Evolutionary conservation across 495 filamentous ascomycete species (phyloP).

Genomic region (Neurospora terricola): DNA sequence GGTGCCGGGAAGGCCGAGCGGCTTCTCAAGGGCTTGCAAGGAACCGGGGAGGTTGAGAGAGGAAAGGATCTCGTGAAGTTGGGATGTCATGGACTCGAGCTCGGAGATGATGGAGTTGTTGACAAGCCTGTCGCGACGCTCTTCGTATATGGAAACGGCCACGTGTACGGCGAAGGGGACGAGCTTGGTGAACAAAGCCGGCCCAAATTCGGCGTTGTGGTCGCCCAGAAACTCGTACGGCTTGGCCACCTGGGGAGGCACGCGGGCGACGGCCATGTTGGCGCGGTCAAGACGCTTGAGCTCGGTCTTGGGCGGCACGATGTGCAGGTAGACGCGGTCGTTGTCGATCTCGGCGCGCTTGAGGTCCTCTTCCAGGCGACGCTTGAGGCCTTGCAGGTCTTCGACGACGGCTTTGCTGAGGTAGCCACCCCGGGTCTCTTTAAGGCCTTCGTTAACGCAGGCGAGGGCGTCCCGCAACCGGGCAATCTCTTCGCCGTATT

Average conservation of each 20-base stretch:
- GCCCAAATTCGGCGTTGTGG: constrained; percentile 60
- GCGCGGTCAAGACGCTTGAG: constrained; percentile 78
- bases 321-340: constrained; percentile 80
- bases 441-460: constrained; percentile 79
- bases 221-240: constrained; percentile 72
- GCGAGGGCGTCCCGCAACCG: constrained; percentile 68
- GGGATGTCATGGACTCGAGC: constrained; percentile 70
- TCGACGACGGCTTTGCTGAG: constrained; percentile 74
- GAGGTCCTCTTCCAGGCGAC: constrained; percentile 70
- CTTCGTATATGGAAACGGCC: constrained; percentile 89
- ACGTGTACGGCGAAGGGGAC: constrained; percentile 95
- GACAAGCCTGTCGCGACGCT: constrained; percentile 77
- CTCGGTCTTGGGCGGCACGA: constrained; percentile 82
- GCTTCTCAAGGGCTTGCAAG: constrained; percentile 89
- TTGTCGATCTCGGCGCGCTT: constrained; percentile 95
- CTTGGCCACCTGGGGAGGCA: constrained; percentile 75
- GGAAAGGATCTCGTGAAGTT: constrained; percentile 69
- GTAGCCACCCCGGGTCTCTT: constrained; percentile 63
- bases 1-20: constrained; percentile 77
- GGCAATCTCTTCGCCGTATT: constrained; percentile 94
- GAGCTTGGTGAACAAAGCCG: constrained; percentile 77
- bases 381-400: constrained; percentile 78
- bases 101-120: constrained; percentile 79
- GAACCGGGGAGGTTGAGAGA: constrained; percentile 87
- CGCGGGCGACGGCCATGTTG: constrained; percentile 72